Percentiles rank a stretch among this genome's conserved stretches.
Evolutionary conservation across 164 flowering plant species (phyloP).

Genomic region (Saururus chinensis): DNA sequence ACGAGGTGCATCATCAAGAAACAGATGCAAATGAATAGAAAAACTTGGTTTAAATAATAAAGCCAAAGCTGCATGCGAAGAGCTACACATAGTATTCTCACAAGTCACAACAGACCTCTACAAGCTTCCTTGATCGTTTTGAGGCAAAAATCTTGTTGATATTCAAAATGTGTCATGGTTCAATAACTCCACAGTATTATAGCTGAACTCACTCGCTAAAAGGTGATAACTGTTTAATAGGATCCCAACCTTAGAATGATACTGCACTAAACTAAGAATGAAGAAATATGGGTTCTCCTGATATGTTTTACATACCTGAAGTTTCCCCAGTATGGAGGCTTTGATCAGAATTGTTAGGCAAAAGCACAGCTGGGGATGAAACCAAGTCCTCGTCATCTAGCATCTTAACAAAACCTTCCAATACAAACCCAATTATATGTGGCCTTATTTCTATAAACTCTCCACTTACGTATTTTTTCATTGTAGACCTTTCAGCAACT

Average conservation of each 20-base stretch:
- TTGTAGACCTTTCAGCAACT: conserved; percentile 59
- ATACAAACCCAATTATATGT: conserved; percentile 50
- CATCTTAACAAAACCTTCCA: conserved; percentile 64
- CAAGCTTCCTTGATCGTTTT: no score
- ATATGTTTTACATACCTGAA: conserved; percentile 31
- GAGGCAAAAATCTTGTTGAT: no score
- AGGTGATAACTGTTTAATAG: no score
- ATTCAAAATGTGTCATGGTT: no score
- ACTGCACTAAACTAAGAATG: neutral
- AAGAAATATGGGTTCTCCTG: neutral
- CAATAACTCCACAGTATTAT: no score
- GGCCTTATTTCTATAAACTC: conserved; percentile 62
- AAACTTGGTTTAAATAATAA: no score
- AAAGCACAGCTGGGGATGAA: conserved; percentile 54
- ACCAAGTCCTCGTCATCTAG: conserved; percentile 44
- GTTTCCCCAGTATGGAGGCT: conserved; percentile 29
- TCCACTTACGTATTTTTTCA: conserved; percentile 56
- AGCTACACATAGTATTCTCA: no score
- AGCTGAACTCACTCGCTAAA: no score
- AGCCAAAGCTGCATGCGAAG: no score
- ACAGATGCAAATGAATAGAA: no score
- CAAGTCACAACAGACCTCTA: no score
- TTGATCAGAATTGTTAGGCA: conserved; percentile 38
- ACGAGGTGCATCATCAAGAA: no score
- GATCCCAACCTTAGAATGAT: neutral